Conservation (phyloP, 2,329 filamentous ascomycete genomes). For the Claviceps fusiformis region DNA sequence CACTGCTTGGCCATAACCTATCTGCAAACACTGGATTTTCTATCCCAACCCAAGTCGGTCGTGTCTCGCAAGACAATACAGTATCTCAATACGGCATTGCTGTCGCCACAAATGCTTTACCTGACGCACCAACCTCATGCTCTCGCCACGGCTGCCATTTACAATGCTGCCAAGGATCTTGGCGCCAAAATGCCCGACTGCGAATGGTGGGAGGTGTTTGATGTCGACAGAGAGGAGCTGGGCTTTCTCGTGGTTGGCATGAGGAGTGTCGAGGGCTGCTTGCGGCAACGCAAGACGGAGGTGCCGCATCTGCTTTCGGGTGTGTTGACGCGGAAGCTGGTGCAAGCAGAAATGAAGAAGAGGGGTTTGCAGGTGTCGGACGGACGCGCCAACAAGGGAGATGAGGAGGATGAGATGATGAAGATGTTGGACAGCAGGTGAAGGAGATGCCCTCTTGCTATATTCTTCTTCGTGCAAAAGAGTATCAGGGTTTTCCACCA, state of each 20-base stretch:
- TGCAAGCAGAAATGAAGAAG: slow-evolving; percentile 47
- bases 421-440: slow-evolving; percentile 21
- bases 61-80: slow-evolving; percentile 55
- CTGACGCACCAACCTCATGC: slow-evolving; percentile 81
- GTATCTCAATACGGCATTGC: slow-evolving; percentile 72
- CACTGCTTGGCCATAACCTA: slow-evolving; percentile 84
- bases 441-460: background rate
- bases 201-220: slow-evolving; percentile 97
- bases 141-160: slow-evolving; percentile 78
- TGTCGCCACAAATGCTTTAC: slow-evolving; percentile 82
- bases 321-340: slow-evolving; percentile 42
- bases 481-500: background rate
- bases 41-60: slow-evolving; percentile 29
- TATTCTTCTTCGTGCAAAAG: background rate
- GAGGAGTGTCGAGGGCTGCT: slow-evolving; percentile 63
- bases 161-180: slow-evolving; percentile 69
- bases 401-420: slow-evolving; percentile 33
- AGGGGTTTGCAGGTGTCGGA: slow-evolving; percentile 27
- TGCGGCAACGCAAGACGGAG: slow-evolving; percentile 42
- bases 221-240: slow-evolving; percentile 85
- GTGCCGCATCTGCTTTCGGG: slow-evolving; percentile 33
- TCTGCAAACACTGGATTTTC: slow-evolving; percentile 70
- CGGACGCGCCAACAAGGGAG: slow-evolving; percentile 15
- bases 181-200: slow-evolving; percentile 66
- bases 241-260: slow-evolving; percentile 84